These are phyloP conservation scores for Lentinus brumalis DNA, from an alignment of 768 basidiomycete species.

Conservation along the genomic window DNA sequence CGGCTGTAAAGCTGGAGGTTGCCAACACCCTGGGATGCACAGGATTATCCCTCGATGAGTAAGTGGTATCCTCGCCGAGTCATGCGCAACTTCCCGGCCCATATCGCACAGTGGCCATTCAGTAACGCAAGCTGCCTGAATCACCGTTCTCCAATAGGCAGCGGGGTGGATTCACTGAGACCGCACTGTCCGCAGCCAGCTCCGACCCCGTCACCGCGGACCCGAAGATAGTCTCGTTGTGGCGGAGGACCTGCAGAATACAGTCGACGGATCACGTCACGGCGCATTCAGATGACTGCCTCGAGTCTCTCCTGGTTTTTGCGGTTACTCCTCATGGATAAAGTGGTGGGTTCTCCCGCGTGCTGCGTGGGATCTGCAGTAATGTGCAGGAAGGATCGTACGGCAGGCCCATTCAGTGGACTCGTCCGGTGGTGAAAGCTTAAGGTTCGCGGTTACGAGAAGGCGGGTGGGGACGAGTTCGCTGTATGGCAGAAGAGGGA, in stretches of 20 bases:
- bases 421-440: background rate
- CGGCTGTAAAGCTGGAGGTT: too few relatives aligned
- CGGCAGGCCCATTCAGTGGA: background rate
- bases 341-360: slow-evolving; percentile 3
- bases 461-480: too few relatives aligned
- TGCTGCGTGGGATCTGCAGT: slow-evolving; percentile 7
- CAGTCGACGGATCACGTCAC: background rate
- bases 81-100: background rate
- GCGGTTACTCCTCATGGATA: background rate
- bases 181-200: too few relatives aligned
- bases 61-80: background rate
- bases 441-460: background rate
- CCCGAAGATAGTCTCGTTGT: background rate
- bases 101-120: too few relatives aligned
- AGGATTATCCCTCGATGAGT: background rate
- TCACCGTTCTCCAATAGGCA: too few relatives aligned
- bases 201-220: background rate
- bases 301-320: slow-evolving; percentile 1
- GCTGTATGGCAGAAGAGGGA: too few relatives aligned
- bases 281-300: slow-evolving; percentile 10
- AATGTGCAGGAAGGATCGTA: background rate
- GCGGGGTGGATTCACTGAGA: too few relatives aligned
- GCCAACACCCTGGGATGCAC: background rate
- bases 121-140: too few relatives aligned
- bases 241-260: background rate